Evolutionary conservation across 805 yeast species (phyloP).

Genomic region (Pichia rugopelliculosa): DNA sequence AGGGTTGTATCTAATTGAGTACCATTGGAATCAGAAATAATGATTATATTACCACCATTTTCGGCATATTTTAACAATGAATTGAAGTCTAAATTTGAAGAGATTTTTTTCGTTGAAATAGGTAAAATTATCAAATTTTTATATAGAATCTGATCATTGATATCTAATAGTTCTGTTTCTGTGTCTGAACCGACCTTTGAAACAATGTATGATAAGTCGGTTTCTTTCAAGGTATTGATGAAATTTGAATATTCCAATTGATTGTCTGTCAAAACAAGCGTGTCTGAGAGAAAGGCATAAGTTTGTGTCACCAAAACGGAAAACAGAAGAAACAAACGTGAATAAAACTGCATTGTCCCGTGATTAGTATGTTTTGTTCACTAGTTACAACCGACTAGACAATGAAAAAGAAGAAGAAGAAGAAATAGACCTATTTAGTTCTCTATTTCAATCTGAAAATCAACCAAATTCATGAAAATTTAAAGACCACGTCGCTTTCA

Average conservation of each 20-base stretch:
- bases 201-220: not conserved
- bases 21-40: constrained; percentile 46
- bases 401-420: no score
- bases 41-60: constrained; percentile 69
- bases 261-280: not conserved
- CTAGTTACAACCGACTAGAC: no score
- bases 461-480: not conserved
- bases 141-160: constrained; percentile 38
- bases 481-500: not conserved
- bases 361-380: not conserved
- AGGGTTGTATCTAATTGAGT: constrained; percentile 56
- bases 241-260: not conserved
- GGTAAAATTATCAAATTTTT: constrained; percentile 59
- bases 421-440: not conserved
- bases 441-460: not conserved
- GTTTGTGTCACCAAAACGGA: not conserved
- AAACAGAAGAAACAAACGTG: not conserved
- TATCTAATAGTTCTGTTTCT: constrained; percentile 25
- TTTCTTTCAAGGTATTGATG: not conserved
- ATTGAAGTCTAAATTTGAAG: constrained; percentile 35
- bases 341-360: not conserved
- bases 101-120: constrained; percentile 38
- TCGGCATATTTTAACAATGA: constrained; percentile 51
- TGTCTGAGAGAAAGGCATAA: not conserved
- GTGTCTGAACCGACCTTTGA: not conserved